These are phyloP conservation scores for Fusarium coffeatum DNA, from an alignment of 2,329 filamentous ascomycete species.

Conservation along the genomic window DNA sequence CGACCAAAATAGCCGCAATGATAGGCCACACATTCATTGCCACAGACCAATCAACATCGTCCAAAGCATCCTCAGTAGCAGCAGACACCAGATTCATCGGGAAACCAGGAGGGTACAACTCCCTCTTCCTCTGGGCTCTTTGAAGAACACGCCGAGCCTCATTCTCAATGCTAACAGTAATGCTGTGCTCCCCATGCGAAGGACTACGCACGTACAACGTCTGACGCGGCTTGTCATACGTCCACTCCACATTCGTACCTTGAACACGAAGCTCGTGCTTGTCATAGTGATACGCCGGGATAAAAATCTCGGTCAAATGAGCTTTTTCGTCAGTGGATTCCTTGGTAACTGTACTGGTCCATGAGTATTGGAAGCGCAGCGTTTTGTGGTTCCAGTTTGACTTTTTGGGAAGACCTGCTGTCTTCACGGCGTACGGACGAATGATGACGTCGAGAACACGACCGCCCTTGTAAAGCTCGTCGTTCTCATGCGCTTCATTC, in stretches of 20 bases:
- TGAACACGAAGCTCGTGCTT: conserved; percentile 44
- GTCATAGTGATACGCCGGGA: conserved; percentile 55
- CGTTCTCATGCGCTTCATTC: conserved; percentile 48
- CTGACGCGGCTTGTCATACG: conserved; percentile 45
- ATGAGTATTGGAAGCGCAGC: conserved; percentile 52
- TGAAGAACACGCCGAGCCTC: conserved; percentile 40
- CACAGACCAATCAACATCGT: conserved; percentile 32
- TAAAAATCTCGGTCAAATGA: conserved; percentile 52
- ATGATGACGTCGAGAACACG: conserved; percentile 55
- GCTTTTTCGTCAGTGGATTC: conserved; percentile 37
- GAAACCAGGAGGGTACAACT: conserved; percentile 26
- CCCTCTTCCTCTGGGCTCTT: conserved; percentile 16
- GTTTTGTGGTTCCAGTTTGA: conserved; percentile 53
- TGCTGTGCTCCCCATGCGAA: conserved; percentile 23
- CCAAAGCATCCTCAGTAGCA: conserved; percentile 35
- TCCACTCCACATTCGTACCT: conserved; percentile 49
- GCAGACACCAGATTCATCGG: conserved; percentile 29
- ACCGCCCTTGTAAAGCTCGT: conserved; percentile 55
- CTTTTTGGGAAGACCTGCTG: conserved; percentile 51
- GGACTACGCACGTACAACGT: conserved; percentile 47
- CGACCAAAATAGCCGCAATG: conserved; percentile 14
- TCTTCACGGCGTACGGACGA: conserved; percentile 56
- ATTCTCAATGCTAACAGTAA: conserved; percentile 45
- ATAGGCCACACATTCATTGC: conserved; percentile 6
- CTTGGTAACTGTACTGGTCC: conserved; percentile 37